Percentiles rank a stretch among this genome's conserved stretches.
phyloP scores from a whole-genome alignment of 176 grass and related monocot genomes.

The Carex scoparia region DNA sequence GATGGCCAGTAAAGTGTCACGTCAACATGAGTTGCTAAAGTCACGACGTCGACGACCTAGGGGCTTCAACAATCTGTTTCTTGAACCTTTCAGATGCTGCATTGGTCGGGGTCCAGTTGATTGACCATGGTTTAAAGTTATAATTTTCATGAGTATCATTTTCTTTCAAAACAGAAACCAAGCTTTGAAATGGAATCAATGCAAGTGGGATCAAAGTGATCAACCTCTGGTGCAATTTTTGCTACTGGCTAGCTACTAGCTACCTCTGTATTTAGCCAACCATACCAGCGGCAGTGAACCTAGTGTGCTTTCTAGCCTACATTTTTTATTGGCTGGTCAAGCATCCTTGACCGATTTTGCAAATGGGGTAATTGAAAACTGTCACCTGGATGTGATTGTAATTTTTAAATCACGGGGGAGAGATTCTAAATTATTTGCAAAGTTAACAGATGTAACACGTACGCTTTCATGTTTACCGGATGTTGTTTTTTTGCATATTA shows the following conservation, averaged over 20 bases:
- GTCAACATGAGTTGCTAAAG: not conserved
- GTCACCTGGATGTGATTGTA: not conserved
- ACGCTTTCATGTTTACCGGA: no score
- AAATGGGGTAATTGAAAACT: not conserved
- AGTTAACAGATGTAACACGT: not conserved
- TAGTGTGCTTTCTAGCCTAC: not conserved
- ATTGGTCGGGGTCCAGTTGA: not conserved
- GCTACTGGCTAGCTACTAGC: not conserved
- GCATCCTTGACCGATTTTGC: not conserved
- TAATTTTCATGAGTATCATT: not conserved
- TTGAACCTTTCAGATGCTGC: slow-evolving; percentile 9
- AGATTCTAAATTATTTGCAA: not conserved
- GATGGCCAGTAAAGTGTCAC: not conserved
- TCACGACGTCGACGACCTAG: not conserved
- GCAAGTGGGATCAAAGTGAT: not conserved
- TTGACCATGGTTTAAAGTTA: not conserved
- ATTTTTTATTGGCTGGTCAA: not conserved
- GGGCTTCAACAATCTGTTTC: not conserved
- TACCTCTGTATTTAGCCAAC: not conserved
- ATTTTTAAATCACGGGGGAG: not conserved
- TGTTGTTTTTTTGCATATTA: not conserved
- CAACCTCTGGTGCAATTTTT: not conserved
- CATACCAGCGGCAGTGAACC: not conserved
- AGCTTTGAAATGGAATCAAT: not conserved
- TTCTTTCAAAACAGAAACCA: not conserved